Conservation (phyloP, 1,139 yeast species). For the Candida sp. region DNA sequence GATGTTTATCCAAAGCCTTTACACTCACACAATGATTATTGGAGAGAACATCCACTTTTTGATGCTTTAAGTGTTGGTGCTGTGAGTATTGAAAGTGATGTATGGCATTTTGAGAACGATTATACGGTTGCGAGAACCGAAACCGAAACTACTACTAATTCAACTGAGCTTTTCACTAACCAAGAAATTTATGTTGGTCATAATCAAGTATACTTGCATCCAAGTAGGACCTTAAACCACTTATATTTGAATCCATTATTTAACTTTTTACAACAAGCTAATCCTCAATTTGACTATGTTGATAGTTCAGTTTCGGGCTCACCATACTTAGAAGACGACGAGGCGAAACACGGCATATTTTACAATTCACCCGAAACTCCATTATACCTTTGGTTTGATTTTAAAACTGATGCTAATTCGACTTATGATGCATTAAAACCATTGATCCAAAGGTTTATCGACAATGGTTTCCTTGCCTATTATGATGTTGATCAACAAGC, state of each 20-base stretch:
- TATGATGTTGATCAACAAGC: constrained; percentile 23
- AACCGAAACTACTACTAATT: constrained; percentile 10
- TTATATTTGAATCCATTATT: constrained; percentile 56
- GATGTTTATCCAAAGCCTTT: constrained; percentile 50
- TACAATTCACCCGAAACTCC: constrained; percentile 39
- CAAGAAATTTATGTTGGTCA: constrained; percentile 66
- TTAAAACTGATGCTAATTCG: constrained; percentile 33
- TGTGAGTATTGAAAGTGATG: constrained; percentile 67
- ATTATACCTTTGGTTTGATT: constrained; percentile 40
- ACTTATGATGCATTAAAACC: constrained; percentile 30
- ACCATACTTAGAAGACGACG: constrained; percentile 12
- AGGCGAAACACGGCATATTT: constrained; percentile 27
- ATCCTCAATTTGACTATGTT: constrained; percentile 19
- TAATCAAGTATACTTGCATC: constrained; percentile 43
- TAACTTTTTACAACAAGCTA: constrained; percentile 45
- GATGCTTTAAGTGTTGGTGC: constrained; percentile 62
- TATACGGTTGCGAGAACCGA: constrained; percentile 20
- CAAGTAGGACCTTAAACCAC: constrained; percentile 41
- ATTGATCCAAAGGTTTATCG: constrained; percentile 28
- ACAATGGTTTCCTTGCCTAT: constrained; percentile 29
- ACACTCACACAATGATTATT: constrained; percentile 78
- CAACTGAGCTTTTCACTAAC: constrained; percentile 20
- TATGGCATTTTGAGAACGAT: constrained; percentile 48
- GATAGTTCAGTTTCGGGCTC: constrained; percentile 7
- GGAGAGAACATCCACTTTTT: constrained; percentile 59